These are phyloP conservation scores for Gnaphalium uliginosum DNA, from an alignment of 129 eudicot genomes.

Conservation along the genomic window DNA sequence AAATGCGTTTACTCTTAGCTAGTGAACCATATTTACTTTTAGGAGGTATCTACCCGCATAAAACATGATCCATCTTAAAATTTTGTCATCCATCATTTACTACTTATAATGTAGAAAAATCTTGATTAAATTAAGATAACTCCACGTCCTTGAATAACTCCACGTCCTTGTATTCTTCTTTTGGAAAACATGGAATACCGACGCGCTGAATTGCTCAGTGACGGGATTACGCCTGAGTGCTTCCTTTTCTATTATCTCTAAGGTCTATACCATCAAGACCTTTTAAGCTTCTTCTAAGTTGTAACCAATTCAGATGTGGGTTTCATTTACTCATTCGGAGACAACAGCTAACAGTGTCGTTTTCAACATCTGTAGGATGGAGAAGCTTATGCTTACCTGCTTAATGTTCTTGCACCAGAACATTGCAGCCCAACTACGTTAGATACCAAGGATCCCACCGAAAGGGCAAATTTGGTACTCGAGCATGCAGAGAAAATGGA, in stretches of 20 bases:
- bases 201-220: background rate
- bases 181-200: too few species aligned
- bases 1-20: too few species aligned
- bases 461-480: constrained; percentile 91
- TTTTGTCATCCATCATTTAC: too few species aligned
- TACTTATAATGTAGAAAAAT: too few species aligned
- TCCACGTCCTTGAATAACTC: too few species aligned
- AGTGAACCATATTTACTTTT: too few species aligned
- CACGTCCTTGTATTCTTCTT: too few species aligned
- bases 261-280: background rate
- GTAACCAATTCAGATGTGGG: background rate
- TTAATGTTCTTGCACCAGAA: constrained; percentile 97
- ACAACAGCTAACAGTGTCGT: constrained; percentile 19
- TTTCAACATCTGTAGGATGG: constrained; percentile 61
- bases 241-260: background rate
- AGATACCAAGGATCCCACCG: constrained; percentile 77
- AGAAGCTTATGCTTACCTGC: constrained; percentile 96
- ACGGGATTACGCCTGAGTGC: too few species aligned
- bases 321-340: constrained; percentile 1
- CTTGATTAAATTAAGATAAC: too few species aligned
- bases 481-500: constrained; percentile 96
- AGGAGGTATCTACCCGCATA: too few species aligned
- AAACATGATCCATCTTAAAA: too few species aligned
- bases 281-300: background rate
- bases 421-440: constrained; percentile 82